These are phyloP conservation scores for slime mould (Dictyostelium discoideum) DNA, from an alignment of 78 protist species.

Conservation along the genomic window DNA sequence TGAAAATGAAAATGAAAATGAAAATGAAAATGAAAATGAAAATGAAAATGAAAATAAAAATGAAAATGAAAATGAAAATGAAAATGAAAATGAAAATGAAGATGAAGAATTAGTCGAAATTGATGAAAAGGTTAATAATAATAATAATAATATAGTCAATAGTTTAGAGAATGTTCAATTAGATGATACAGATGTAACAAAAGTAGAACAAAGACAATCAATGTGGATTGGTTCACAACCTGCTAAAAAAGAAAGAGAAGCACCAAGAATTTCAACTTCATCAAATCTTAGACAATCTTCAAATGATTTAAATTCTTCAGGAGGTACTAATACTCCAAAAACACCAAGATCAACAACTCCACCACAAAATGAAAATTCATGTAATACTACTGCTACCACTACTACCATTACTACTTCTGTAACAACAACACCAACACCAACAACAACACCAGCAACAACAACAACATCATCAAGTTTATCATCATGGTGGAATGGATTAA, in stretches of 20 bases:
- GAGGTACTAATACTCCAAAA: not conserved
- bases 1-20: not conserved
- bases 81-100: not conserved
- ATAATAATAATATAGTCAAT: not conserved
- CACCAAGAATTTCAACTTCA: not conserved
- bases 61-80: not conserved
- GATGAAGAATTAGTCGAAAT: not conserved
- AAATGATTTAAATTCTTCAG: not conserved
- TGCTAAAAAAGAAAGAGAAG: not conserved
- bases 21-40: not conserved
- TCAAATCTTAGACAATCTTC: slow-evolving; percentile 5
- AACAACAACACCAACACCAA: not conserved
- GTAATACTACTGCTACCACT: not conserved
- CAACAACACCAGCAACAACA: not conserved
- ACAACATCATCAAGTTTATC: not conserved
- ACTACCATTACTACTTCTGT: not conserved
- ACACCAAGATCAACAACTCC: not conserved
- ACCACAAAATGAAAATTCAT: not conserved
- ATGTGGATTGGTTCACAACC: slow-evolving; percentile 41
- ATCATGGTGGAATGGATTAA: slow-evolving; percentile 12
- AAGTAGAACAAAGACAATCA: not conserved
- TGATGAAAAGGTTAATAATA: not conserved
- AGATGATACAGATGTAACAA: not conserved
- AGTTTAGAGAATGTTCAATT: not conserved
- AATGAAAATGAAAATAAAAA: not conserved